Evolutionary conservation across 768 basidiomycete genomes (phyloP), one percentile per base, ranked within the genome.

Genomic region (Sporobolomyces roseus): DNA sequence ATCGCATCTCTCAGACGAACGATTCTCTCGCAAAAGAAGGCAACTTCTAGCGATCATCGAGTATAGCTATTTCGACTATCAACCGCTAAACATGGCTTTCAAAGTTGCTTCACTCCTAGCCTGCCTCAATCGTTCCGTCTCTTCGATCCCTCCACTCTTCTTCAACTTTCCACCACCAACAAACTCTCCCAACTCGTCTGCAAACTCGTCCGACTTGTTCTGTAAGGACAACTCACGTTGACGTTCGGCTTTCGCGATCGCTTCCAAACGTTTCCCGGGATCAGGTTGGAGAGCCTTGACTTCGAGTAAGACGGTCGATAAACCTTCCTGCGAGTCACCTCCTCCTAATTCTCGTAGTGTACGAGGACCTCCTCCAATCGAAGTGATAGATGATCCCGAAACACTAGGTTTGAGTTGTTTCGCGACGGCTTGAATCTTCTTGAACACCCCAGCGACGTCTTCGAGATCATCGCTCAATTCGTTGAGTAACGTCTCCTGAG

Each of bases 401-500:
- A n/a, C n/a, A n/a, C 25, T 49, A 9, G 63, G 36, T 48, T 65
- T 64, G 56, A 69, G 76, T 88, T 89, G 77, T 43, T 76, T 73
- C 23, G 79, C 78, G 65, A 96, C 89, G 77, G 93, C 88, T 79
- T 91, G 87, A 43, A 99, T 88, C 75, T 93, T 92, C 1, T 88
- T 87, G 72, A 89, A 87, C n/a, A 97, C 86, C 74, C 91, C 88
- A 30, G 82, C 74, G 49, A 90, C 85, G n/a, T 93, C 89, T 78
- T 91, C 91, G 79, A 93, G 86, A 77, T 99, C 94, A 76, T 93
- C 93, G 71, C 89, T 80, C 30, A 99, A 81, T 76, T 99, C 94
- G 55, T 81, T 82, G 65, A 94, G 81, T 78, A 99, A 85, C 78
- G 93, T 91, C 77, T 93, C 90, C 78, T 97, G 93, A 76, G 96